phyloP scores from a whole-genome alignment of 495 filamentous ascomycete genomes.

The Penicillium soppii region DNA sequence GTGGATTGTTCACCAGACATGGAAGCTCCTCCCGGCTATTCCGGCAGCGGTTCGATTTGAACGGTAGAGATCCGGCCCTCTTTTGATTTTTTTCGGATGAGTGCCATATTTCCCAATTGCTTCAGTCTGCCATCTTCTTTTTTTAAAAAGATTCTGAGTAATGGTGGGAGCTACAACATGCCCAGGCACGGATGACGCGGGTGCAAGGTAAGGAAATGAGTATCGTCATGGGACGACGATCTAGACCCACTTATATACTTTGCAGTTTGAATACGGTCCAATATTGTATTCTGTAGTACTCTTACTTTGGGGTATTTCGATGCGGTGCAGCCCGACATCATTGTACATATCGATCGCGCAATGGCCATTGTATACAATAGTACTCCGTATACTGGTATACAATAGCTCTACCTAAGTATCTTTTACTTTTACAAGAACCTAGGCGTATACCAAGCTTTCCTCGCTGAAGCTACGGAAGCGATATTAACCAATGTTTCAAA shows the following conservation, averaged over 20 bases:
- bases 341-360: slow-evolving; percentile 10
- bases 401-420: too few species aligned
- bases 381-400: too few species aligned
- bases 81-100: slow-evolving; percentile 3
- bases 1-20: slow-evolving; percentile 31
- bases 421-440: too few species aligned
- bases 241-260: slow-evolving; percentile 21
- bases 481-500: too few species aligned
- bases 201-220: slow-evolving; percentile 23
- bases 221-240: slow-evolving; percentile 32
- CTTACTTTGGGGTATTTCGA: background rate
- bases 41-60: slow-evolving; percentile 21
- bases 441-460: too few species aligned
- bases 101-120: slow-evolving; percentile 3
- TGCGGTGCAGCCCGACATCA: slow-evolving; percentile 6
- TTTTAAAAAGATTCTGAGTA: too few species aligned
- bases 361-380: background rate
- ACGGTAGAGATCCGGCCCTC: slow-evolving; percentile 12
- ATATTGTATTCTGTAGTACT: background rate
- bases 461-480: too few species aligned
- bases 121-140: slow-evolving; percentile 8
- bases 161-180: slow-evolving; percentile 1
- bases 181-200: slow-evolving; percentile 27
- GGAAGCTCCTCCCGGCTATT: slow-evolving; percentile 24
- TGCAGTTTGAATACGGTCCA: too few species aligned